A percentile compares a stretch with the other conserved stretches of the same genome.
Evolutionary conservation across 768 basidiomycete species (phyloP).

Genomic region (Suillus bovinus): DNA sequence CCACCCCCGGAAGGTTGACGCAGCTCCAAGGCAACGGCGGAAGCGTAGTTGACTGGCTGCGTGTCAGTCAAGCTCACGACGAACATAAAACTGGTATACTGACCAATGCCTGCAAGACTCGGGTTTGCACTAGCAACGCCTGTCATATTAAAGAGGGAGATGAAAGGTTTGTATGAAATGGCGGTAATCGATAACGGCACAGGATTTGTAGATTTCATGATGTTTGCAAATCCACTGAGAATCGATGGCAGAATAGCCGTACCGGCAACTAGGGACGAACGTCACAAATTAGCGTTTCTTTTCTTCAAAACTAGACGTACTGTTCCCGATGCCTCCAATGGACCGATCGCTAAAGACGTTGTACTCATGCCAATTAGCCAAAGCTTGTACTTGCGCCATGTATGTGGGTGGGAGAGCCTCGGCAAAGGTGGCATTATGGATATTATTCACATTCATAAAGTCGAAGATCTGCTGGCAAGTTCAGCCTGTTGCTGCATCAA

Average conservation of each 20-base stretch:
- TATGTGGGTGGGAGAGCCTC: slow-evolving; percentile 45
- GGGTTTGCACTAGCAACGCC: slow-evolving; percentile 50
- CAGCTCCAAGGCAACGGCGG: slow-evolving; percentile 58
- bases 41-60: slow-evolving; percentile 59
- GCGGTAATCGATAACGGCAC: slow-evolving; percentile 60
- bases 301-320: slow-evolving; percentile 32
- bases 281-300: not conserved
- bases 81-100: not conserved
- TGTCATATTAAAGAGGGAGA: slow-evolving; percentile 79
- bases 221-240: slow-evolving; percentile 49
- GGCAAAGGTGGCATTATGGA: slow-evolving; percentile 62
- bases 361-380: slow-evolving; percentile 77
- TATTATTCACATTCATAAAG: slow-evolving; percentile 71
- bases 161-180: slow-evolving; percentile 75
- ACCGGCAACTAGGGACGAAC: slow-evolving; percentile 53
- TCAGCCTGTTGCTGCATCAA: slow-evolving; percentile 2
- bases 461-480: slow-evolving; percentile 53
- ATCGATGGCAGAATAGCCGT: slow-evolving; percentile 64
- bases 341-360: slow-evolving; percentile 57
- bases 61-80: not conserved
- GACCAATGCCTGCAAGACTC: slow-evolving; percentile 60
- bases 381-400: slow-evolving; percentile 53
- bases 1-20: slow-evolving; percentile 46
- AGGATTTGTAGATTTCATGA: slow-evolving; percentile 51
- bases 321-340: slow-evolving; percentile 65